Percentiles rank a stretch among this genome's conserved stretches.
Evolutionary conservation across 768 basidiomycete genomes (phyloP).

Genomic region (Psilocybe cyanescens): DNA sequence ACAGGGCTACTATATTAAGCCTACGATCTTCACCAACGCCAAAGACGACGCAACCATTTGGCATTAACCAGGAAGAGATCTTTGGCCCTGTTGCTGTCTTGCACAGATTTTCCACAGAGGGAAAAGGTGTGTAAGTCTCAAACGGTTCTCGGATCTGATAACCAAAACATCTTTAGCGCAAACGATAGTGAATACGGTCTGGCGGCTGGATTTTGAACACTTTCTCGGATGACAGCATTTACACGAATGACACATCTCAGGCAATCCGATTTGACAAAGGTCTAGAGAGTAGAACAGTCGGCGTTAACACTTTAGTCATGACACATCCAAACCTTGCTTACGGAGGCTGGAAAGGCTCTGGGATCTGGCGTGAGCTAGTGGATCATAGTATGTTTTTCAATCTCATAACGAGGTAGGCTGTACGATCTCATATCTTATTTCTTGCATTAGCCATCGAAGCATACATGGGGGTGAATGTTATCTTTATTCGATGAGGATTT

Average conservation of each 20-base stretch:
- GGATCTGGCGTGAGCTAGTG: slow-evolving; percentile 1
- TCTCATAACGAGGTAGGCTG: too few species aligned
- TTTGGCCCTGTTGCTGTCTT: slow-evolving; percentile 80
- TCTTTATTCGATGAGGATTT: slow-evolving; percentile 1
- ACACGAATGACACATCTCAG: slow-evolving; percentile 67
- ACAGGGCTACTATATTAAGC: slow-evolving; percentile 67
- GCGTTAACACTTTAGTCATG: slow-evolving; percentile 3
- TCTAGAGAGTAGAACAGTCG: slow-evolving; percentile 34
- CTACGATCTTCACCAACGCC: slow-evolving; percentile 71
- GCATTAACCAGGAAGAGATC: slow-evolving; percentile 64
- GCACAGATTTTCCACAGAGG: slow-evolving; percentile 68
- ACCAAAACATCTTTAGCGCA: slow-evolving; percentile 34
- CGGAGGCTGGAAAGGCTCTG: slow-evolving; percentile 6
- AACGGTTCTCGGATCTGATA: not conserved
- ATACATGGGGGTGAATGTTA: slow-evolving; percentile 3
- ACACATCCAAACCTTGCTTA: not conserved
- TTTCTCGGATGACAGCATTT: slow-evolving; percentile 55
- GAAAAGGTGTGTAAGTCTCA: slow-evolving; percentile 28
- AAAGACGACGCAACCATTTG: slow-evolving; percentile 61
- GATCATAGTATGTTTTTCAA: not conserved
- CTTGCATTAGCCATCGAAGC: not conserved
- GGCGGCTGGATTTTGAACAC: slow-evolving; percentile 32
- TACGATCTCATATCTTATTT: not conserved
- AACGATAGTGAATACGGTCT: slow-evolving; percentile 84
- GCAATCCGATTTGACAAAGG: slow-evolving; percentile 66